Evolutionary conservation across 768 basidiomycete species (phyloP).

Genomic region (Russula abietina): DNA sequence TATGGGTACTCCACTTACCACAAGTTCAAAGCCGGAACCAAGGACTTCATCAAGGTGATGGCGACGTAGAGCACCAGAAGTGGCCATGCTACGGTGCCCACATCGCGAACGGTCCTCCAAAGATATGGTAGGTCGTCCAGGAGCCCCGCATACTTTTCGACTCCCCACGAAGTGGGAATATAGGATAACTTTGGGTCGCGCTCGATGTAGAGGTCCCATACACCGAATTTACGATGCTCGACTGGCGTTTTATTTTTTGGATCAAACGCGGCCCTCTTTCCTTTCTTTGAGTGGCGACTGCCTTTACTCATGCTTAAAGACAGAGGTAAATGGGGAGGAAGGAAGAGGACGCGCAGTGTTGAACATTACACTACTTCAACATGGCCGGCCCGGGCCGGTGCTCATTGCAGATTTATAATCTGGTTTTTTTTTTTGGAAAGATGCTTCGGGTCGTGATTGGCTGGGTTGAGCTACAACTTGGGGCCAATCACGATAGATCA

Average conservation of each 20-base stretch:
- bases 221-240: constrained; percentile 57
- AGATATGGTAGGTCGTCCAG: constrained; percentile 53
- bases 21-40: constrained; percentile 13
- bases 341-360: neutral
- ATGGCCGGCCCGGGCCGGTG: no score
- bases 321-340: neutral
- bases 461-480: no score
- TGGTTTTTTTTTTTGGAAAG: no score
- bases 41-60: neutral
- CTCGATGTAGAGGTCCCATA: constrained; percentile 76
- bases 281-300: neutral
- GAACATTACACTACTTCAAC: no score
- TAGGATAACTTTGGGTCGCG: constrained; percentile 34
- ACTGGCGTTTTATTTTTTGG: constrained; percentile 28
- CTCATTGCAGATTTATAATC: no score
- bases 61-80: constrained; percentile 10
- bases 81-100: constrained; percentile 9
- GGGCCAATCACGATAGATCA: no score
- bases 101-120: constrained; percentile 47
- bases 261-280: neutral
- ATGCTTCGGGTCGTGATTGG: no score
- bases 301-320: neutral
- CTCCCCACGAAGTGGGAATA: constrained; percentile 37
- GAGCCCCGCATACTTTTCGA: constrained; percentile 46
- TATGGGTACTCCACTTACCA: neutral